Base-by-base conservation (phyloP, 768 basidiomycete genomes). In the Amanita rimosa region DNA sequence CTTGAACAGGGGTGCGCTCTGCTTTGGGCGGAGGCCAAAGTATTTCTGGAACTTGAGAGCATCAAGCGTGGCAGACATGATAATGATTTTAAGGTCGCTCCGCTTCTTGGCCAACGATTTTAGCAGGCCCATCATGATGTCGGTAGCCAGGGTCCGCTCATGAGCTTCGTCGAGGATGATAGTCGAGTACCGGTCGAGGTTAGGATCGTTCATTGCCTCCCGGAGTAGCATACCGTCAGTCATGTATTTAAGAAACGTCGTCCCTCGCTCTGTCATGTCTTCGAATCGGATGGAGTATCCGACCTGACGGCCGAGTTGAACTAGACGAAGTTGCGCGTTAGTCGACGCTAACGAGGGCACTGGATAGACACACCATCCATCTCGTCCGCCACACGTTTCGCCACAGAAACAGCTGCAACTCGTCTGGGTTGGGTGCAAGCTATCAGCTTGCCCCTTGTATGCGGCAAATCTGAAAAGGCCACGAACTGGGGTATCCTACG, bases 1-100 rank as follows among this genome's bases (percentile, higher is more conserved):
- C 51, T 90, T 83, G 31, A 91, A 73, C 13, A 88, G 77, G 16
- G 74, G 71, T 0, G 90, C 85, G 2, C 76, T 80, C 11, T 67
- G 59, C 17, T 79, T 81, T 0, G 64, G 52, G 14, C 75, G 68
- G 57, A 85, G 78, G 6, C 71, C 67, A 70, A 98, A 98, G 67
- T 97, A 98, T 9, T 74, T 67, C 59, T 87, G 83, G 76, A 96
- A 98, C 21, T 95, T 73, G 0, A 76, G 76, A 6, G 93, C 86
- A 57, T 96, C 89, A 60, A 97, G 90, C 38, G 94, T 97, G 7
- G 94, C 94, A 58, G 89, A 94, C 93, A 97, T 96, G 49, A 98
- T 75, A 36, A 96, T 66, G 54, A 97, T 72, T 63, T 92, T 93
- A 63, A 97, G 66, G 5, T 76, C 69, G 60, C 76, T 83, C 55